Base-by-base conservation (phyloP, 1,284 basidiomycete genomes). In the Microbotryum violaceum region DNA sequence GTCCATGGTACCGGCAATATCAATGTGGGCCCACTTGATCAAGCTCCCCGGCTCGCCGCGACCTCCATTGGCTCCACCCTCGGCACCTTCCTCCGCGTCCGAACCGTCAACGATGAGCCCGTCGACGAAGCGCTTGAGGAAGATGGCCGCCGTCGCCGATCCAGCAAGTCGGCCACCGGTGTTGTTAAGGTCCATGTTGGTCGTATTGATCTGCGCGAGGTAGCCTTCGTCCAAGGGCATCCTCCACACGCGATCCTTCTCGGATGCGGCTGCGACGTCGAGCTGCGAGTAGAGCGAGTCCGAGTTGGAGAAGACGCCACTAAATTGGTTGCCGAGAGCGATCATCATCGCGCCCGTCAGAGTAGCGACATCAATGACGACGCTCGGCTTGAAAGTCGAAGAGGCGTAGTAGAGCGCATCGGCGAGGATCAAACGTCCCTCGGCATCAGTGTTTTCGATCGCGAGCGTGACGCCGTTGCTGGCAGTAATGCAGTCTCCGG, bases 391-490 rank as follows among this genome's bases (percentile, higher is more conserved):
- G 79, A 82, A 90, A 54, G 82, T 80, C 8, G 86, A 84, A 1
- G 85, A 83, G n/a, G 84, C 83, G 73, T 92, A 93, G 74, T 88
- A 88, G 54, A 93, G 81, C 3, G 89, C 88, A 74, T 93, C 90
- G 80, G 74, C 72, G n/a, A 72, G 58, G 25, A 92, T 79, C 25
- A 93, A 79, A 31, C 91, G 84, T 21, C 91, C 90, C 73, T 91
- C 88, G 5, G 89, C 89, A 72, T 91, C 89, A 6, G 89, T 91
- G 76, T 91, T 91, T 77, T 91, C 88, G 46, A 92, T 82, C 74
- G 92, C 88, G 42, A 93, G 82, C 0, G 86, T 85, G 75, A 90
- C 89, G 48, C 90, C 89, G 72, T 91, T 91, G 84, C 89, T 89
- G 7, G 89, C 87, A 68, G 88, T 86, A 64, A 92, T 74, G 57